Evolutionary conservation across 176 grass and related monocot species (phyloP).

Genomic region (Aegilops bicornis): DNA sequence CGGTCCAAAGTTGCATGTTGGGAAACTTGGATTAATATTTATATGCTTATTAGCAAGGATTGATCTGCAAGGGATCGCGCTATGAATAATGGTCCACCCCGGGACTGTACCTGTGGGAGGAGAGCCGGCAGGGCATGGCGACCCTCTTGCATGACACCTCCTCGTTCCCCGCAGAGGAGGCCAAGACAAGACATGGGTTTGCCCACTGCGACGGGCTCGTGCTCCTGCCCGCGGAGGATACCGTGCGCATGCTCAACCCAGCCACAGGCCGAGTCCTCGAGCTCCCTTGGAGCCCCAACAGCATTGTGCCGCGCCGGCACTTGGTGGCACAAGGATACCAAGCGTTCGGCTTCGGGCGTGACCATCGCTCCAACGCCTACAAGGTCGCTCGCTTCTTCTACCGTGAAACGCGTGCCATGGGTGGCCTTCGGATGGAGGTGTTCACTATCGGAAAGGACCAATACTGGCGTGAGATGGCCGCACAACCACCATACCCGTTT

Average conservation of each 20-base stretch:
- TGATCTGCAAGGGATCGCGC: too few relatives aligned
- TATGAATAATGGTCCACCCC: too few relatives aligned
- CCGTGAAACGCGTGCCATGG: neutral
- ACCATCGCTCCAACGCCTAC: neutral
- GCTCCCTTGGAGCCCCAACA: neutral
- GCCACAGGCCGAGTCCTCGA: neutral
- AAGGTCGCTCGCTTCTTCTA: neutral
- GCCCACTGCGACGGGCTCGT: neutral
- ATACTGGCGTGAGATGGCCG: neutral
- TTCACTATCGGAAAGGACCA: neutral
- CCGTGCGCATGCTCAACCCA: neutral
- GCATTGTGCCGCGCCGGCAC: rapidly evolving
- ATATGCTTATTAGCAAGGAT: too few relatives aligned
- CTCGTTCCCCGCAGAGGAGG: neutral
- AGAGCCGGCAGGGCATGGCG: neutral
- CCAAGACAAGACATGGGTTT: neutral
- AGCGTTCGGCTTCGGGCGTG: neutral
- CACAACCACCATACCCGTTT: neutral
- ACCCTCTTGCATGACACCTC: neutral
- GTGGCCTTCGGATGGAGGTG: neutral
- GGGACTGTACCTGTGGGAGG: neutral
- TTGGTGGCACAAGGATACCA: neutral
- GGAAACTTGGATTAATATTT: too few relatives aligned
- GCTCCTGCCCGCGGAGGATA: neutral
- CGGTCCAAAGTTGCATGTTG: too few relatives aligned